Conservation (phyloP, 768 basidiomycete species). For the Termitomyces sp. region DNA sequence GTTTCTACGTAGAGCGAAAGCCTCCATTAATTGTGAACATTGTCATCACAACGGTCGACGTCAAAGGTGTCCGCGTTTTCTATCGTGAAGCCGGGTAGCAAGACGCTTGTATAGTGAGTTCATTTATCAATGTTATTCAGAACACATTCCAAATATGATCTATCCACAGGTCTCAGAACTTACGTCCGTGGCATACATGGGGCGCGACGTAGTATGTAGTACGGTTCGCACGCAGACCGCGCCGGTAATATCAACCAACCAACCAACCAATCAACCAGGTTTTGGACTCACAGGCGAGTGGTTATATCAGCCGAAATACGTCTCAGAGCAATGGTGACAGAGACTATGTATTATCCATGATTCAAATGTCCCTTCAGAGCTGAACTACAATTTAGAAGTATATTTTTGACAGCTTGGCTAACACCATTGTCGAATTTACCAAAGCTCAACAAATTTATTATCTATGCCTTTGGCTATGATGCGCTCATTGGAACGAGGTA, state of each 20-base stretch:
- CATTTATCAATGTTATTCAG: background rate
- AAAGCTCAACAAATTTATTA: conserved; percentile 35
- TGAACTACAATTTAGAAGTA: conserved; percentile 35
- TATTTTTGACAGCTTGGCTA: conserved; percentile 37
- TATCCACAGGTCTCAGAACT: conserved; percentile 40
- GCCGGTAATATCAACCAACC: no score
- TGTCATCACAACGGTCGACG: conserved; percentile 1
- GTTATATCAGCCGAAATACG: no score
- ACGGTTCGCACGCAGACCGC: no score
- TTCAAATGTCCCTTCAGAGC: conserved; percentile 25
- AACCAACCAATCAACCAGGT: no score
- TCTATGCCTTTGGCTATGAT: conserved; percentile 52
- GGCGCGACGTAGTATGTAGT: no score
- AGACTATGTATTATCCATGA: no score
- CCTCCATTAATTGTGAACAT: background rate
- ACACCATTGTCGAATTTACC: conserved; percentile 38
- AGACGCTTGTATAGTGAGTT: conserved; percentile 26
- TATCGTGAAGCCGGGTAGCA: conserved; percentile 38
- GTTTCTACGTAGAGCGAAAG: background rate
- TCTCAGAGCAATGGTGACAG: background rate
- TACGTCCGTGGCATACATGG: no score
- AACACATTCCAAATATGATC: background rate
- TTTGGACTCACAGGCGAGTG: conserved; percentile 42
- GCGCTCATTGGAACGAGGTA: conserved; percentile 30
- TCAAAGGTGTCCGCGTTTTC: conserved; percentile 35